Evolutionary conservation across 176 grass and related monocot genomes (phyloP).

Genomic region (Bromus sterilis): DNA sequence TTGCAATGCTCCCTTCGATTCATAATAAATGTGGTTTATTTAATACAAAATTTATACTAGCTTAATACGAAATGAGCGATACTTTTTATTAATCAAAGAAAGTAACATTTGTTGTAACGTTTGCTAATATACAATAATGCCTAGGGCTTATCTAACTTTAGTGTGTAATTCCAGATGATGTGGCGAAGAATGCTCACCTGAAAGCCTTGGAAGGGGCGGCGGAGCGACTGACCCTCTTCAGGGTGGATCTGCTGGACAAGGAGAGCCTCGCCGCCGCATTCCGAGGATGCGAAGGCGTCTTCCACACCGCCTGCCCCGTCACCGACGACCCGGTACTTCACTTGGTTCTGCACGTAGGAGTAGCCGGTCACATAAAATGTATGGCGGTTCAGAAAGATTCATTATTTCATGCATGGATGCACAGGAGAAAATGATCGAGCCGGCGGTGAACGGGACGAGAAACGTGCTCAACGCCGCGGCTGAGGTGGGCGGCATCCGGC

Average conservation of each 20-base stretch:
- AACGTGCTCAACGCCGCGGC: slow-evolving; percentile 20
- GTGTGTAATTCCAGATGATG: slow-evolving; percentile 1
- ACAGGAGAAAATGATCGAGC: slow-evolving; percentile 36
- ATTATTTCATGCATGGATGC: neutral
- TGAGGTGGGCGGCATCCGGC: neutral
- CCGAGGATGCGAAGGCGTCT: slow-evolving; percentile 53
- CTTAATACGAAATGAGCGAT: no score
- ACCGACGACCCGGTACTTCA: slow-evolving; percentile 37
- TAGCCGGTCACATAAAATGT: neutral
- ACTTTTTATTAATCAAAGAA: no score
- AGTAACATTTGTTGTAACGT: no score
- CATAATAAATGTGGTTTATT: no score
- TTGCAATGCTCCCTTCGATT: no score
- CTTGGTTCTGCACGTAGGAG: neutral
- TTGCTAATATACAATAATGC: no score
- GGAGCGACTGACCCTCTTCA: slow-evolving; percentile 23
- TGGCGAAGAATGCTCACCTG: slow-evolving; percentile 37
- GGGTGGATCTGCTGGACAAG: slow-evolving; percentile 38
- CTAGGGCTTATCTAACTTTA: neutral
- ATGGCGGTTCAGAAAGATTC: neutral
- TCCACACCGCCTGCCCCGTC: slow-evolving; percentile 53
- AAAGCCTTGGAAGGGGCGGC: slow-evolving; percentile 24
- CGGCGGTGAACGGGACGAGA: slow-evolving; percentile 19
- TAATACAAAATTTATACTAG: no score
- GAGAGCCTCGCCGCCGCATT: slow-evolving; percentile 39